Conservation (phyloP, 1,284 basidiomycete species). For the Cutaneotrichosporon curvatum region DNA sequence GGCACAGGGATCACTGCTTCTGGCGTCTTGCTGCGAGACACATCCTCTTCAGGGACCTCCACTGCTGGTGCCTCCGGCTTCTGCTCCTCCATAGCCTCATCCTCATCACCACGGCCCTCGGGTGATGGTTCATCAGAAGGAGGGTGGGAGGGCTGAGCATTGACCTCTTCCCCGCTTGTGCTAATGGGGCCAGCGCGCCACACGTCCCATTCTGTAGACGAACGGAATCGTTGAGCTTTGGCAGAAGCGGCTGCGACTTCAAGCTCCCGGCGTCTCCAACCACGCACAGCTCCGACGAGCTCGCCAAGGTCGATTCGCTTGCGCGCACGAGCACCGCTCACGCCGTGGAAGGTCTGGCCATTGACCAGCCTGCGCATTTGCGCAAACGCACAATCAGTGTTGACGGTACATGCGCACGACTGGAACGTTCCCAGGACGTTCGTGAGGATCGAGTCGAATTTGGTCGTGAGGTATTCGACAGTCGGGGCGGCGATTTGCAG, state of each 20-base stretch:
- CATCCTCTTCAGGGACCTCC: not conserved
- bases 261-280: constrained; percentile 51
- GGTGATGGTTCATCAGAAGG: not conserved
- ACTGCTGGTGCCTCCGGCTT: constrained; percentile 28
- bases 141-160: not conserved
- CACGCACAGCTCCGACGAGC: constrained; percentile 59
- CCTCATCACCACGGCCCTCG: not conserved
- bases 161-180: constrained; percentile 2
- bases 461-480: constrained; percentile 49
- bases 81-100: not conserved
- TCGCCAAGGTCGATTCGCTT: constrained; percentile 57
- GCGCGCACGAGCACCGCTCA: constrained; percentile 16
- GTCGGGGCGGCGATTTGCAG: constrained; percentile 14
- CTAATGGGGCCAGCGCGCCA: constrained; percentile 12
- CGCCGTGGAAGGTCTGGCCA: constrained; percentile 16
- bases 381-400: constrained; percentile 59
- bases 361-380: constrained; percentile 60
- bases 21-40: no score
- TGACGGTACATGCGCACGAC: constrained; percentile 65
- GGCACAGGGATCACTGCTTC: no score
- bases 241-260: constrained; percentile 31
- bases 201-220: constrained; percentile 17
- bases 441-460: constrained; percentile 63
- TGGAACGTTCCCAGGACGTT: constrained; percentile 66
- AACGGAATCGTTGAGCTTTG: constrained; percentile 14